A percentile compares a stretch with the other conserved stretches of the same genome.
phyloP scores from a whole-genome alignment of 2,329 filamentous ascomycete species.

The Aspergillaceae sp. region DNA sequence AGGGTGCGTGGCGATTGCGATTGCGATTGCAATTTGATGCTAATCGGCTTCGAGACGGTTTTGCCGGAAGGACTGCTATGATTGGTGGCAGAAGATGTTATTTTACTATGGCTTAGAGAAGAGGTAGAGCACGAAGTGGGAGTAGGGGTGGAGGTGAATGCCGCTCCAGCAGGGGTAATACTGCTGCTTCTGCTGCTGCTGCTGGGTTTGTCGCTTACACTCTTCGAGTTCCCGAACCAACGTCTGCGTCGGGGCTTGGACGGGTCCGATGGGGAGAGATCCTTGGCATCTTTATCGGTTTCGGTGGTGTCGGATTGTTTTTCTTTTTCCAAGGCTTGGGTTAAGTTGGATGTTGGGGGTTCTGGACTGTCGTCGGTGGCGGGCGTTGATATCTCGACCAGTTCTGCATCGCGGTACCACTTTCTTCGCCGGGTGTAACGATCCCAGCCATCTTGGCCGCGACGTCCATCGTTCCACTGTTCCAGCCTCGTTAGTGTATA shows the following conservation, averaged over 20 bases:
- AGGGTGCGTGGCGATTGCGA: constrained; percentile 10
- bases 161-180: constrained; percentile 1
- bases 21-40: constrained; percentile 10
- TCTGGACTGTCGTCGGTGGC: constrained; percentile 36
- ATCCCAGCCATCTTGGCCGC: constrained; percentile 83
- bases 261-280: constrained; percentile 19
- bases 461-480: constrained; percentile 81
- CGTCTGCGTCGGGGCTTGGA: constrained; percentile 26
- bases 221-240: constrained; percentile 30
- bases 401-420: constrained; percentile 93
- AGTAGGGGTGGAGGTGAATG: constrained; percentile 11
- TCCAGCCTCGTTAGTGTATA: constrained; percentile 2
- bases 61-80: constrained; percentile 9
- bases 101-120: constrained; percentile 16
- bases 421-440: constrained; percentile 88
- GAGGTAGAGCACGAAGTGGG: constrained; percentile 1
- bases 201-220: constrained; percentile 20
- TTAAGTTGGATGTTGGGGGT: constrained; percentile 25
- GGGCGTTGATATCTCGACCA: constrained; percentile 61
- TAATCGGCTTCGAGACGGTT: constrained; percentile 22
- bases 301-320: constrained; percentile 11
- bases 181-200: constrained; percentile 18
- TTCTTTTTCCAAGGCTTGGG: constrained; percentile 16
- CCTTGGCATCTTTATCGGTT: constrained; percentile 17
- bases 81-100: constrained; percentile 11